These are phyloP conservation scores for Saitozyma sp. DNA, from an alignment of 768 basidiomycete genomes.

Conservation along the genomic window DNA sequence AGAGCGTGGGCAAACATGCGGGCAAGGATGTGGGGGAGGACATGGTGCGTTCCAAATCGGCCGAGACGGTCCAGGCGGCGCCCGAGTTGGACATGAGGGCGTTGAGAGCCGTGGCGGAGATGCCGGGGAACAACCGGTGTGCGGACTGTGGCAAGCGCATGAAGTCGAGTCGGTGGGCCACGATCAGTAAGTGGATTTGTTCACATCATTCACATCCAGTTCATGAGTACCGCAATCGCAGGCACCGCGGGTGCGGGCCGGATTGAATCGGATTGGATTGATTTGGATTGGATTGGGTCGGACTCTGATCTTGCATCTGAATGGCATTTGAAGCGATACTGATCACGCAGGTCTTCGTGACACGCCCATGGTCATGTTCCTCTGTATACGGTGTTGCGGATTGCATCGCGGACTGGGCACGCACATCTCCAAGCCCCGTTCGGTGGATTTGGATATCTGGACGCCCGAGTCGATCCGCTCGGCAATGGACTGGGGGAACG, in stretches of 20 bases:
- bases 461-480: constrained; percentile 38
- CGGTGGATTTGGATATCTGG: constrained; percentile 51
- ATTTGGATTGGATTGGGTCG: too few species aligned
- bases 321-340: neutral
- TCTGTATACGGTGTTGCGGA: constrained; percentile 51
- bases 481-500: constrained; percentile 48
- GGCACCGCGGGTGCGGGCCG: too few species aligned
- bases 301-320: neutral
- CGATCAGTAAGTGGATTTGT: constrained; percentile 39
- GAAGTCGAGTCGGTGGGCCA: constrained; percentile 49
- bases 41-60: constrained; percentile 19
- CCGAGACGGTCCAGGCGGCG: constrained; percentile 8
- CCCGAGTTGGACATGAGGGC: constrained; percentile 31
- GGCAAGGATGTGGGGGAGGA: constrained; percentile 7
- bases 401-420: constrained; percentile 49
- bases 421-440: constrained; percentile 51
- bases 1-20: constrained; percentile 10
- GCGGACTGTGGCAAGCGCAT: constrained; percentile 51
- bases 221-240: too few species aligned
- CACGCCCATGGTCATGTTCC: constrained; percentile 46
- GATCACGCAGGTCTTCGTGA: constrained; percentile 34
- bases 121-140: constrained; percentile 38
- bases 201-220: neutral
- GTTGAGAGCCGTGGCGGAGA: constrained; percentile 39
- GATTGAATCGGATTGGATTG: neutral